Conservation (phyloP, 108 stramenopile genomes). For the Heterococcus sp. region DNA sequence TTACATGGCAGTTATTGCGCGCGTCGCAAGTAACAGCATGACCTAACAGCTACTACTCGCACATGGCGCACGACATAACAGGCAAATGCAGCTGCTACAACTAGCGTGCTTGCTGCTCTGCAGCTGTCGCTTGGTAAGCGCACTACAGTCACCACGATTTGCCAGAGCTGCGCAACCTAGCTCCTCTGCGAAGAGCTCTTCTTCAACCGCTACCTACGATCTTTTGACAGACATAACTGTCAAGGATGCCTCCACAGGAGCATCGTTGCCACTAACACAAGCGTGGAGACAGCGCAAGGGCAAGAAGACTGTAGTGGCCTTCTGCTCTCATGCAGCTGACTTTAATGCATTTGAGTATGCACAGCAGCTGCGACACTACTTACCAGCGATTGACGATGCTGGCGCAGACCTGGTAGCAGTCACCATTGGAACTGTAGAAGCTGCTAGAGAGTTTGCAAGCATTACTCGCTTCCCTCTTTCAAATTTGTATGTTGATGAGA, state of each 20-base stretch:
- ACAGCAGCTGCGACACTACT: slow-evolving; percentile 48
- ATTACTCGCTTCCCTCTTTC: slow-evolving; percentile 36
- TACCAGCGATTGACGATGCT: slow-evolving; percentile 34
- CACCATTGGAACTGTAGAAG: slow-evolving; percentile 30
- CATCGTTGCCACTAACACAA: slow-evolving; percentile 1
- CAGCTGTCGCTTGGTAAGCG: no score
- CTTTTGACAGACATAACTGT: slow-evolving; percentile 13
- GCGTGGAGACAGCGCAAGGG: slow-evolving; percentile 20
- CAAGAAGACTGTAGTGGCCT: slow-evolving; percentile 47
- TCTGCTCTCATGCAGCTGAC: slow-evolving; percentile 44
- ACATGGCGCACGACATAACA: no score
- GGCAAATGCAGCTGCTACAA: no score
- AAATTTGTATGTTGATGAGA: slow-evolving; percentile 32
- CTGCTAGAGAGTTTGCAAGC: slow-evolving; percentile 33
- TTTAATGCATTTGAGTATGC: slow-evolving; percentile 52
- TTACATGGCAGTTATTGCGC: no score
- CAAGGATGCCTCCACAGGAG: slow-evolving; percentile 16
- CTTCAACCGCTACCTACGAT: no score
- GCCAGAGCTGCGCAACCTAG: no score
- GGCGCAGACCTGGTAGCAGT: slow-evolving; percentile 38
- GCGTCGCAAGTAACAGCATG: no score
- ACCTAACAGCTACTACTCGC: no score
- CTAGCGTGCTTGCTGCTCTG: no score
- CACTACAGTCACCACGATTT: no score
- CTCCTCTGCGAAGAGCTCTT: no score